Evolutionary conservation across 805 yeast species (phyloP).

Genomic region (Ogataea dorogensis): DNA sequence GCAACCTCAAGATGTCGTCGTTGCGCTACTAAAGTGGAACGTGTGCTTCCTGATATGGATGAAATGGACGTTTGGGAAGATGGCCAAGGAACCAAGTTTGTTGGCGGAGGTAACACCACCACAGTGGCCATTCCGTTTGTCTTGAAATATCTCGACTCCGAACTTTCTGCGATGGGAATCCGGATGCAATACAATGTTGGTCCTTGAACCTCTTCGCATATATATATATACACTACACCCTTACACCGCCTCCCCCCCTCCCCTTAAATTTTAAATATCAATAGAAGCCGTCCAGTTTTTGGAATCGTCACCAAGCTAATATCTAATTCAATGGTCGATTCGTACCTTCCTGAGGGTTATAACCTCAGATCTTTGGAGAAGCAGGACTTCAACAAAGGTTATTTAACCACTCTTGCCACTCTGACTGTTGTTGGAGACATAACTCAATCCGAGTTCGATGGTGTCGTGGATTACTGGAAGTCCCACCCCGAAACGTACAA

Average conservation of each 20-base stretch:
- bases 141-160: constrained; percentile 90
- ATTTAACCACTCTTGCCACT: constrained; percentile 58
- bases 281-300: too few relatives aligned
- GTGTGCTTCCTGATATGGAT: constrained; percentile 52
- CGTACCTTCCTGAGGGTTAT: constrained; percentile 62
- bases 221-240: too few relatives aligned
- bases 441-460: constrained; percentile 45
- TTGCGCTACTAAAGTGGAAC: constrained; percentile 74
- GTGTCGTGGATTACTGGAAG: constrained; percentile 59
- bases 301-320: neutral
- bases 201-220: too few relatives aligned
- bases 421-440: constrained; percentile 85
- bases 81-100: constrained; percentile 87
- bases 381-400: constrained; percentile 62
- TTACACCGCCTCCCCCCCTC: too few relatives aligned
- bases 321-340: constrained; percentile 1
- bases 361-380: constrained; percentile 53
- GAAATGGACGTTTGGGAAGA: constrained; percentile 93
- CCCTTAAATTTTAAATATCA: too few relatives aligned
- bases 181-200: constrained; percentile 84
- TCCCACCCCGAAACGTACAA: constrained; percentile 52
- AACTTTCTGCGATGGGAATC: constrained; percentile 96
- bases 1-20: constrained; percentile 85
- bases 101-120: constrained; percentile 92
- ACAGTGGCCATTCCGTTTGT: constrained; percentile 97